Conservation (phyloP, 2,329 filamentous ascomycete genomes). For the Ceratocystis albifundus region DNA sequence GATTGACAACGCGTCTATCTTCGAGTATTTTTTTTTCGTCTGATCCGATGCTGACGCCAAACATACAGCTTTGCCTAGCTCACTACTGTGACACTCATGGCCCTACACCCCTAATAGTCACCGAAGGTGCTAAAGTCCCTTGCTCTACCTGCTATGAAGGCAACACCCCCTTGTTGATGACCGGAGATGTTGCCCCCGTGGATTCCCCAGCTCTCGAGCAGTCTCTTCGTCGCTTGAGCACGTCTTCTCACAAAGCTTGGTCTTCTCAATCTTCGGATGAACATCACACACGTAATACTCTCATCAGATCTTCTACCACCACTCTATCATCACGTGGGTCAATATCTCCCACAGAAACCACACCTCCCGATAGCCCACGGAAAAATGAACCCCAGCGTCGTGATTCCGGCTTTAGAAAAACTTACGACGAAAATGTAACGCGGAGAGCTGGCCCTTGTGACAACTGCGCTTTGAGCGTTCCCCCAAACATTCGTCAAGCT, state of each 20-base stretch:
- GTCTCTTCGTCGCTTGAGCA: slow-evolving; percentile 14
- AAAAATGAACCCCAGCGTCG: slow-evolving; percentile 33
- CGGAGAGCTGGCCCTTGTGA: slow-evolving; percentile 53
- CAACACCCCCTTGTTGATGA: slow-evolving; percentile 28
- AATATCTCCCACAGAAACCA: slow-evolving; percentile 36
- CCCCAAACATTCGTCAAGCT: slow-evolving; percentile 35
- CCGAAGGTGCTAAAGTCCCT: slow-evolving; percentile 50
- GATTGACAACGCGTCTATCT: neutral
- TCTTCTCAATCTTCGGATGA: slow-evolving; percentile 15
- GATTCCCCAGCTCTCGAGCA: slow-evolving; percentile 16
- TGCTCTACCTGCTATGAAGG: slow-evolving; percentile 49
- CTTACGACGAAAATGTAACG: slow-evolving; percentile 54
- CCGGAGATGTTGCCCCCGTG: slow-evolving; percentile 11
- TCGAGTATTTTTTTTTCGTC: neutral
- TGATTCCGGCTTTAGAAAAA: slow-evolving; percentile 50
- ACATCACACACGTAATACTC: slow-evolving; percentile 30
- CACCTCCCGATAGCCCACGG: slow-evolving; percentile 47
- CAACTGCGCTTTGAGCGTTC: slow-evolving; percentile 56
- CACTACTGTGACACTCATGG: slow-evolving; percentile 62
- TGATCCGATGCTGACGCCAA: slow-evolving; percentile 22
- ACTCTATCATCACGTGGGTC: slow-evolving; percentile 31
- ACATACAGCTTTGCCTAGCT: slow-evolving; percentile 52
- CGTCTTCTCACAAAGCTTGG: slow-evolving; percentile 6
- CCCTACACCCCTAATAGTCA: slow-evolving; percentile 58
- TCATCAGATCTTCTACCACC: slow-evolving; percentile 34